Evolutionary conservation across 2,329 filamentous ascomycete genomes (phyloP).

Genomic region (Gyromitra esculenta): DNA sequence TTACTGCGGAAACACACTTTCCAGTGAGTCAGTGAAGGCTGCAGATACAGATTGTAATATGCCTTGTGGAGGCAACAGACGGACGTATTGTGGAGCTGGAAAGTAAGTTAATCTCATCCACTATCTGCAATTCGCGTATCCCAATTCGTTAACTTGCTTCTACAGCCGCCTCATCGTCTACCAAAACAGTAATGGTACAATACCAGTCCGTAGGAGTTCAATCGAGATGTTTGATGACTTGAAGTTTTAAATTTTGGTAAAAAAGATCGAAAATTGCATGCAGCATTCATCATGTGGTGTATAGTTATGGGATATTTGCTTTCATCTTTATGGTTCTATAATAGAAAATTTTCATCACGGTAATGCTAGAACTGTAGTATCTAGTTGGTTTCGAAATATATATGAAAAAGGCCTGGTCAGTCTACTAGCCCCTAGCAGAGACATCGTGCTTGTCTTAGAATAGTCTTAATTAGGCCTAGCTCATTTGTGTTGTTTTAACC

Average conservation of each 20-base stretch:
- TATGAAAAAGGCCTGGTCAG: neutral
- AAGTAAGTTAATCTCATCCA: constrained; percentile 24
- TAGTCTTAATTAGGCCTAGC: too few species aligned
- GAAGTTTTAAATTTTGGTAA: neutral
- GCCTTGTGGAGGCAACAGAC: constrained; percentile 32
- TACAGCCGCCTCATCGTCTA: constrained; percentile 26
- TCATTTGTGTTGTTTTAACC: too few species aligned
- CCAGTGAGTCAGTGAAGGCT: constrained; percentile 1
- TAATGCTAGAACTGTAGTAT: neutral
- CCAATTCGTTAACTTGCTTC: neutral
- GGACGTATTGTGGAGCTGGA: constrained; percentile 44
- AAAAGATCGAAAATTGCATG: neutral
- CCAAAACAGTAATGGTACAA: constrained; percentile 9
- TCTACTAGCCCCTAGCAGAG: too few species aligned
- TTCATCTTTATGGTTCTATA: neutral
- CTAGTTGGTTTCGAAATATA: neutral
- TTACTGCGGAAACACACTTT: constrained; percentile 60
- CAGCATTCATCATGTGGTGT: constrained; percentile 1
- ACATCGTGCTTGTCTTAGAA: too few species aligned
- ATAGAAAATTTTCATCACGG: neutral
- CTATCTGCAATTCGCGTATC: neutral
- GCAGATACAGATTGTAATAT: constrained; percentile 37
- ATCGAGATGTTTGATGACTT: neutral
- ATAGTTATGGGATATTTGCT: neutral
- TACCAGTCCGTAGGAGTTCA: neutral